Evolutionary conservation across 2,329 filamentous ascomycete genomes (phyloP), one percentile per base, ranked within the genome.

Genomic region (Apiospora koreana): DNA sequence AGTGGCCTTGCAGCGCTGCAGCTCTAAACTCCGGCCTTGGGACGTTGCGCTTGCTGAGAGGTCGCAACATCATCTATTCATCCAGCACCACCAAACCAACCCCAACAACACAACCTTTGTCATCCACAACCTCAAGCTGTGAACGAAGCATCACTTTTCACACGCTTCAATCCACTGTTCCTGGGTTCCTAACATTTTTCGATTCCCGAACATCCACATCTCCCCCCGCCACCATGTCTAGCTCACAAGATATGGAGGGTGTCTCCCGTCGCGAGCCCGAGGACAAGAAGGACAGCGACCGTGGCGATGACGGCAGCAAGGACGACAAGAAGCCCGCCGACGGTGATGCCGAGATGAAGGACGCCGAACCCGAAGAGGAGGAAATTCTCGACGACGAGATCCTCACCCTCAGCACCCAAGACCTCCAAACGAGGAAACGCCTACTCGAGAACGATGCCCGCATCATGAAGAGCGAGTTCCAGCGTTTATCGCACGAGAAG

Each of bases 391-490:
- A 98, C 82, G 92, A 95, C 69, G 96, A 99, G 85, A 95, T 99
- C 77, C 89, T 98, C 72, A 92, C 90, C 81, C 92, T 97, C 77
- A 95, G 92, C 86, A 98, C 96, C 85, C 91, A 94, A 85, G 96
- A 99, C 85, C 97, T 99, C 78, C 87, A 94, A 78, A 97, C 94
- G 77, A 90, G 96, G 82, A 93, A 92, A 86, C 92, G 95, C 79
- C 88, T 99, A 79, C 87, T 99, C 75, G 96, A 99, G 83, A 99
- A 99, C 83, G 96, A 99, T 83, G 93, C 96, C 78, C 90, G 96
- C 78, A 98, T 99, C 84, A 98, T 99, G 94, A 95, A 93, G 87
- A 97, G 94, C 87, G 96, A 99, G 83, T 94, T 91, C 77, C 95
- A 97, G 80, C 92, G 96, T 76, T 87, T 99, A 84, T 93, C 92